A percentile compares a stretch with the other conserved stretches of the same genome.
phyloP scores from a whole-genome alignment of 495 filamentous ascomycete species.

The Xanthoparmelia taractica region DNA sequence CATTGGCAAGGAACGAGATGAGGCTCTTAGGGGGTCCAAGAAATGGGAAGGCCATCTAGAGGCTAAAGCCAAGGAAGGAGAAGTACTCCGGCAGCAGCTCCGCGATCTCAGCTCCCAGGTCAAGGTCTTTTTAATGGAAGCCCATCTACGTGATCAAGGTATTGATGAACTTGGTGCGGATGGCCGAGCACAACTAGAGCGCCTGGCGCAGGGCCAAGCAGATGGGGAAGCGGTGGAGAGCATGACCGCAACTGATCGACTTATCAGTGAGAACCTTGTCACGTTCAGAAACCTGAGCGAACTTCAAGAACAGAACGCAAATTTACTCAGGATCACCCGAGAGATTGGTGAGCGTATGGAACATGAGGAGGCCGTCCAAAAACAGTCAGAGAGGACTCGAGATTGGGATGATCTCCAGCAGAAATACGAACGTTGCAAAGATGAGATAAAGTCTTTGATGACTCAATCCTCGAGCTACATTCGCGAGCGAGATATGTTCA shows the following conservation, averaged over 20 bases:
- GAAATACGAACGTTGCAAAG: constrained; percentile 51
- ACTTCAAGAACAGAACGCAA: constrained; percentile 81
- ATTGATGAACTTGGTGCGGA: constrained; percentile 60
- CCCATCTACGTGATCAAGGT: constrained; percentile 70
- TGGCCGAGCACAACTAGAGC: constrained; percentile 59
- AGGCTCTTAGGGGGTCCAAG: constrained; percentile 51
- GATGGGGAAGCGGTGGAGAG: constrained; percentile 53
- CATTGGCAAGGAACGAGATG: constrained; percentile 47
- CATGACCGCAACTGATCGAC: constrained; percentile 60
- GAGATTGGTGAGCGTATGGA: constrained; percentile 86
- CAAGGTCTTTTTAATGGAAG: constrained; percentile 77
- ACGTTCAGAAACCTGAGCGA: constrained; percentile 77
- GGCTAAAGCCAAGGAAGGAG: constrained; percentile 62
- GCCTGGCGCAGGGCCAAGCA: constrained; percentile 58
- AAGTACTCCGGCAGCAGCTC: constrained; percentile 78
- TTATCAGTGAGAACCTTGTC: constrained; percentile 76
- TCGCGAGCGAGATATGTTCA: constrained; percentile 93
- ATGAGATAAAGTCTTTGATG: constrained; percentile 71
- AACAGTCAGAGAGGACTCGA: constrained; percentile 58
- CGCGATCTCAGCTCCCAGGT: constrained; percentile 84
- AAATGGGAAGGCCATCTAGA: constrained; percentile 67
- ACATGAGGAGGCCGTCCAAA: constrained; percentile 69
- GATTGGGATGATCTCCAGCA: constrained; percentile 65
- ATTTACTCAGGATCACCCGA: constrained; percentile 70
- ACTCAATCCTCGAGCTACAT: constrained; percentile 84